Conservation (phyloP, 345 rosid genomes). For the Aquilaria sinensis region DNA sequence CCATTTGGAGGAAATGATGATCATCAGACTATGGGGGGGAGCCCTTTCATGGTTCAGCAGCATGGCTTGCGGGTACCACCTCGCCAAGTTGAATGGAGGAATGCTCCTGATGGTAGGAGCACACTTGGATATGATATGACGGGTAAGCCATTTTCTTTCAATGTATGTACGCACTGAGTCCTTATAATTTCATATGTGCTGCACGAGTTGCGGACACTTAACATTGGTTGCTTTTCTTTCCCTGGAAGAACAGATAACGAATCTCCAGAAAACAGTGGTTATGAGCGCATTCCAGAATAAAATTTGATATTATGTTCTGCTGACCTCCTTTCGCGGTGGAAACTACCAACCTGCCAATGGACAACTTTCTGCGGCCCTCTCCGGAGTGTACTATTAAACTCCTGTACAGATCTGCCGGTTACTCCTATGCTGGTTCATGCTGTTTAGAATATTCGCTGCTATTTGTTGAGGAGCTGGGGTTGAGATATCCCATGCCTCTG, state of each 20-base stretch:
- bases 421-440: constrained; percentile 7
- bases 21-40: constrained; percentile 29
- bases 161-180: background rate
- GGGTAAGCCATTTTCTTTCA: constrained; percentile 21
- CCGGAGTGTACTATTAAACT: constrained; percentile 20
- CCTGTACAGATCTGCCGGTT: constrained; percentile 25
- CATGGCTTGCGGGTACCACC: constrained; percentile 33
- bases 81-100: constrained; percentile 39
- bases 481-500: background rate
- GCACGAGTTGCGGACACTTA: constrained; percentile 5
- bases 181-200: background rate
- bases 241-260: constrained; percentile 42
- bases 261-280: constrained; percentile 56
- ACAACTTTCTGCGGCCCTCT: constrained; percentile 14
- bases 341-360: constrained; percentile 10
- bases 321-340: background rate
- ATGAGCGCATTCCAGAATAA: constrained; percentile 37
- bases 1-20: constrained; percentile 31
- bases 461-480: constrained; percentile 8
- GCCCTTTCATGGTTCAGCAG: constrained; percentile 43
- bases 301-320: background rate
- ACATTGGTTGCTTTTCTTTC: constrained; percentile 7
- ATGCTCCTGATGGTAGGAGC: constrained; percentile 24
- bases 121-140: constrained; percentile 36
- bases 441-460: constrained; percentile 9